Evolutionary conservation across 108 stramenopile genomes (phyloP), one percentile per base, ranked within the genome.

Genomic region (Chaetoceros tenuissimus): DNA sequence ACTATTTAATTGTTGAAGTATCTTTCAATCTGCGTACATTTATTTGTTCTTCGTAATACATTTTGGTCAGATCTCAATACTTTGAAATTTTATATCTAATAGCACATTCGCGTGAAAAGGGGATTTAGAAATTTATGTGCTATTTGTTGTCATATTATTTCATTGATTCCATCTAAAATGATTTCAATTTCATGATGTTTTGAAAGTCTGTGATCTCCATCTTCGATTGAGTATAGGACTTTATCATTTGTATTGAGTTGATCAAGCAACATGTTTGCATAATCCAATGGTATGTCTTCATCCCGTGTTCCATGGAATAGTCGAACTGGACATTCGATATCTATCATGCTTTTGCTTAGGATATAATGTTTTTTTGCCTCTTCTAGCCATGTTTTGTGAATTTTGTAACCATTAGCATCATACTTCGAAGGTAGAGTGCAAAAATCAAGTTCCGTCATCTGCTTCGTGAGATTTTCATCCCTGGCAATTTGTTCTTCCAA

Each of bases 231-330:
- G 17, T 19, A 54, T 0, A 73, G 24, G 17, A 10, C 29, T 20
- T 56, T 59, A 3, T 70, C 51, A 3, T 58, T 50, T 21, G 45
- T 31, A 0, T 48, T 28, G 2, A 64, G 24, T 0, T 5, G 44
- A 48, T 66, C 28, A 2, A 46, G 20, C 46, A 69, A 29, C 19
- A 34, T 18, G 1, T 46, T 2, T 0, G 73, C 69, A 21, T 57
- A 46, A 21, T 22, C 48, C 50, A 40, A 60, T 8, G 66, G 31
- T n/a, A 75, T 55, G 48, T 71, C 74, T 28, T 18, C 17, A 57
- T 75, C 74, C 1, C 50, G 22, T 52, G 31, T 48, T 24, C 74
- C 74, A 61, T 75, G 74, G n/a, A 75, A 18, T 10, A 75, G 40
- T 21, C 48, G 25, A 0, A 75, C 59, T 25, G 66, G 69, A 31